Percentiles rank a stretch among this genome's conserved stretches.
Conservation (phyloP, 441 rosid species). For the Gossypium laxum region DNA sequence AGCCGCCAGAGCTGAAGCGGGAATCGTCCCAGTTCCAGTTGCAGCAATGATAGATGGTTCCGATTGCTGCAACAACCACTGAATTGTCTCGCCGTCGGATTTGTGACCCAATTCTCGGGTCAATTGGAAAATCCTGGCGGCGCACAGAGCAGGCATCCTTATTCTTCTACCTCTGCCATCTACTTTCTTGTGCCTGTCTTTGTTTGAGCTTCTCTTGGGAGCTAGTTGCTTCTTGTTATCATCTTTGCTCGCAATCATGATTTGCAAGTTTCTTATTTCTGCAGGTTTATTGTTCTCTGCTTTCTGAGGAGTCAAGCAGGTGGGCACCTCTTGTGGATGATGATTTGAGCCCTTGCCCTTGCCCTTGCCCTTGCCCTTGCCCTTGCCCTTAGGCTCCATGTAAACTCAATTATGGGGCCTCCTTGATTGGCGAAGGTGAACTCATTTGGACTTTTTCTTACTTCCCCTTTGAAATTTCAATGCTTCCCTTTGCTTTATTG, state of each 20-base stretch:
- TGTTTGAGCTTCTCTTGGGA: slow-evolving; percentile 32
- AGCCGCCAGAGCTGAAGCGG: slow-evolving; percentile 26
- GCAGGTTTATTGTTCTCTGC: slow-evolving; percentile 21
- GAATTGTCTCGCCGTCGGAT: slow-evolving; percentile 38
- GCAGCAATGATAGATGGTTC: slow-evolving; percentile 36
- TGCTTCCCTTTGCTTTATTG: slow-evolving; percentile 24
- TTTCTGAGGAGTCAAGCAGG: slow-evolving; percentile 9
- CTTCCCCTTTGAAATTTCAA: slow-evolving; percentile 16
- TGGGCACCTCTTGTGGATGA: slow-evolving; percentile 3
- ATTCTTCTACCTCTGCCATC: slow-evolving; percentile 40
- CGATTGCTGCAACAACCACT: slow-evolving; percentile 35
- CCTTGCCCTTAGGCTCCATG: slow-evolving; percentile 21
- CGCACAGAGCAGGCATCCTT: slow-evolving; percentile 42
- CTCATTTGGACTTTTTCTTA: slow-evolving; percentile 20
- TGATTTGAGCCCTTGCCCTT: neutral
- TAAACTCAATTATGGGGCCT: slow-evolving; percentile 11
- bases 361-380: neutral
- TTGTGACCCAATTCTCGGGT: slow-evolving; percentile 40
- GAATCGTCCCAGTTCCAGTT: slow-evolving; percentile 37
- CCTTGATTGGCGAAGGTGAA: slow-evolving; percentile 16
- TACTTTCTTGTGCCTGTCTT: slow-evolving; percentile 40
- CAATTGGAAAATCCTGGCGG: slow-evolving; percentile 38
- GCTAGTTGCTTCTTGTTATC: slow-evolving; percentile 24
- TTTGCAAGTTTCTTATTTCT: slow-evolving; percentile 26
- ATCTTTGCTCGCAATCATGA: slow-evolving; percentile 22